Percentiles rank a stretch among this genome's conserved stretches.
Evolutionary conservation across 176 grass and related monocot genomes (phyloP).

Genomic region (barley (Hordeum vulgare)): MorexV3_pseudomolecules_assembly NC_058520.1:538685398-538685897

Average conservation of each 20-base stretch:
- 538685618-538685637: constrained; percentile 32
- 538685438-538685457: constrained; percentile 9
- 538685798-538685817: background rate
- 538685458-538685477: constrained; percentile 35
- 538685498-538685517: constrained; percentile 26
- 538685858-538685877: background rate
- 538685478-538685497: constrained; percentile 6
- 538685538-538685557: constrained; percentile 33
- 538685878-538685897: constrained; percentile 18
- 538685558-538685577: constrained; percentile 31
- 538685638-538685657: background rate
- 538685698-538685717: background rate
- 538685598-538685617: background rate
- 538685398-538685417: background rate
- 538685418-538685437: background rate
- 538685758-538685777: constrained; percentile 14
- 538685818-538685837: background rate
- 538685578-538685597: background rate
- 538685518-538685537: background rate
- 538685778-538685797: background rate
- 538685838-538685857: background rate
- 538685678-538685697: background rate
- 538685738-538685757: constrained; percentile 7
- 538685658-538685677: background rate
- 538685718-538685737: constrained; percentile 29